phyloP scores from a whole-genome alignment of 2,329 filamentous ascomycete genomes.

The Fusarium odoratissimum region DNA sequence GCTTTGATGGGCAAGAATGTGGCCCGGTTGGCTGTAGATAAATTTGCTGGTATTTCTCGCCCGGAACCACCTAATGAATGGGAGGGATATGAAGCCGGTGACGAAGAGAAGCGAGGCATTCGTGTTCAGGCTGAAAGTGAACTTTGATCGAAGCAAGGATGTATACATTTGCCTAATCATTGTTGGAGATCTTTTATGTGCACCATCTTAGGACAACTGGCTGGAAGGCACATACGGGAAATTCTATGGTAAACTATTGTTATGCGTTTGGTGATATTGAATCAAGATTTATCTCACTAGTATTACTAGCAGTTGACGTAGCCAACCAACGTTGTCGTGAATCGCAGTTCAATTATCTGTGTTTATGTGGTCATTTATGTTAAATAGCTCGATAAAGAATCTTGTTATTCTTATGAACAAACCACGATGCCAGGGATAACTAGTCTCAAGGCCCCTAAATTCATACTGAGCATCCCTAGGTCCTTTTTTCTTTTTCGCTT shows the following conservation, averaged over 20 bases:
- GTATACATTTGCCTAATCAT: neutral
- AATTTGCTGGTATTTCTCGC: conserved; percentile 52
- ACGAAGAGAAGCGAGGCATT: conserved; percentile 13
- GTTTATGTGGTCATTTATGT: neutral
- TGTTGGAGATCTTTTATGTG: neutral
- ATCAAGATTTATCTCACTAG: neutral
- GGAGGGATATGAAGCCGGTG: neutral
- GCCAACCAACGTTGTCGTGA: neutral
- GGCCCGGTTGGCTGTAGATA: conserved; percentile 75
- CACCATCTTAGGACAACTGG: neutral
- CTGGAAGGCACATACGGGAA: neutral
- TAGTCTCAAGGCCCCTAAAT: neutral
- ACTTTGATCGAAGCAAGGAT: conserved; percentile 20
- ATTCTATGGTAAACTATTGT: neutral
- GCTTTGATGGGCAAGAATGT: conserved; percentile 91
- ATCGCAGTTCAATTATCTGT: neutral
- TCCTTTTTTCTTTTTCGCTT: neutral
- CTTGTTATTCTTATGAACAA: neutral
- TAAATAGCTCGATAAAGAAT: neutral
- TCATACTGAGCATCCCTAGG: neutral
- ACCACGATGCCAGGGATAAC: neutral
- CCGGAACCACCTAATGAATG: conserved; percentile 9
- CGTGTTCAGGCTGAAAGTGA: conserved; percentile 25
- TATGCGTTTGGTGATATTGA: neutral
- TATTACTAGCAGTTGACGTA: no score